These are phyloP conservation scores for Fraxinus nigra DNA, from an alignment of 305 asterid genomes.

Conservation along the genomic window DNA sequence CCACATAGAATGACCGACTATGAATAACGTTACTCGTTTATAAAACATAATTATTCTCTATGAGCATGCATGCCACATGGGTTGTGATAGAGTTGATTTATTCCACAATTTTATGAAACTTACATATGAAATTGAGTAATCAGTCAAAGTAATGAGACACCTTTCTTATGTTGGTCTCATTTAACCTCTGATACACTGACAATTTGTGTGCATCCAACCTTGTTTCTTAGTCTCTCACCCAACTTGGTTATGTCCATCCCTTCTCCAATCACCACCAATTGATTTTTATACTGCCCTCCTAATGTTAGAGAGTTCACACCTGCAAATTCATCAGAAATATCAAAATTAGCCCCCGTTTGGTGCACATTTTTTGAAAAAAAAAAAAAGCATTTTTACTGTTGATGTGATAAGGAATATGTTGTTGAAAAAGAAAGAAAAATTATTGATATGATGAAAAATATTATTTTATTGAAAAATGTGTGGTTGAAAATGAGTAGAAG, in stretches of 20 bases:
- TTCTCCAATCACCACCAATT: conserved; percentile 15
- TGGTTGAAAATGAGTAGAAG: too few species aligned
- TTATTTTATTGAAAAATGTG: too few species aligned
- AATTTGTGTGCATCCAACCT: conserved; percentile 14
- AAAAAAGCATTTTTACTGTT: too few species aligned
- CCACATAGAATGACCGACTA: too few species aligned
- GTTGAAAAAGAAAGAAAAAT: too few species aligned
- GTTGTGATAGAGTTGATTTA: background rate
- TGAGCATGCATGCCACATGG: background rate
- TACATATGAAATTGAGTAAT: background rate
- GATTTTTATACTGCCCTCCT: conserved; percentile 4
- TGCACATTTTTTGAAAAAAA: too few species aligned
- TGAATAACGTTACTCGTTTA: too few species aligned
- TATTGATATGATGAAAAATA: too few species aligned
- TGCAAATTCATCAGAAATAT: background rate
- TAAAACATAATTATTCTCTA: background rate
- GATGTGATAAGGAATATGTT: too few species aligned
- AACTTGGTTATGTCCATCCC: conserved; percentile 13
- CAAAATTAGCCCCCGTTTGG: background rate
- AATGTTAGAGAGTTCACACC: conserved; percentile 19
- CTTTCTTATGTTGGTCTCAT: background rate
- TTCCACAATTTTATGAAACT: background rate
- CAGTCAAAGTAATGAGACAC: background rate
- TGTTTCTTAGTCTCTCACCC: conserved; percentile 11
- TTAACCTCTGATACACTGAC: conserved; percentile 8